These are phyloP conservation scores for Fraxinus sp. DNA, from an alignment of 305 asterid genomes.

Conservation along the genomic window DNA sequence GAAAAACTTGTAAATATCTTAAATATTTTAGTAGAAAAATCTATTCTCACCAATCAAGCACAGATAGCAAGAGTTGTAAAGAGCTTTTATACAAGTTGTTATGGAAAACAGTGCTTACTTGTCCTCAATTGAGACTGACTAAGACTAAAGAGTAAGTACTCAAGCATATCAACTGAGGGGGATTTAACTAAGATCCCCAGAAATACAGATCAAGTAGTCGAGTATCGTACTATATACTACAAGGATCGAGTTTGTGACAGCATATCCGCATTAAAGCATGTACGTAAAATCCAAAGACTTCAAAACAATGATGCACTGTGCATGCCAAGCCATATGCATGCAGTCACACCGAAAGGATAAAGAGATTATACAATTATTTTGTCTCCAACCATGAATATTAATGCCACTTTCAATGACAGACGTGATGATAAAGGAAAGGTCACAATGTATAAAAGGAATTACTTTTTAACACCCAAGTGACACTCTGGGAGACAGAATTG, in stretches of 20 bases:
- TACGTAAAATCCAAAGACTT: slow-evolving; percentile 18
- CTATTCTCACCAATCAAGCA: neutral
- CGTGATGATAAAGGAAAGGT: slow-evolving; percentile 1
- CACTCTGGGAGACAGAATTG: too few relatives aligned
- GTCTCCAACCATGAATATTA: neutral
- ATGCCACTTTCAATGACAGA: neutral
- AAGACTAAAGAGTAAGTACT: neutral
- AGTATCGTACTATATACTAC: neutral
- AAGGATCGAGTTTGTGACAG: neutral
- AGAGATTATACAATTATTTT: neutral
- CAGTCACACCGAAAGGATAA: neutral
- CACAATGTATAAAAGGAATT: neutral
- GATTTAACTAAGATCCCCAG: neutral
- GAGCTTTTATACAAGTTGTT: neutral
- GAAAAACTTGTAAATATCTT: neutral
- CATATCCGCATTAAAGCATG: neutral
- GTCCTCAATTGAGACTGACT: neutral
- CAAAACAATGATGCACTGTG: neutral
- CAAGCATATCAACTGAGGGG: neutral
- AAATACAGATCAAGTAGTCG: neutral
- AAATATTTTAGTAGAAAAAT: neutral
- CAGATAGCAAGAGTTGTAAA: neutral
- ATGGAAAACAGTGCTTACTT: neutral
- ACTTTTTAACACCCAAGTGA: too few relatives aligned
- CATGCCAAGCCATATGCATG: slow-evolving; percentile 9